These are phyloP conservation scores for Juncus effusus DNA, from an alignment of 176 grass and related monocot genomes.

Conservation along the genomic window DNA sequence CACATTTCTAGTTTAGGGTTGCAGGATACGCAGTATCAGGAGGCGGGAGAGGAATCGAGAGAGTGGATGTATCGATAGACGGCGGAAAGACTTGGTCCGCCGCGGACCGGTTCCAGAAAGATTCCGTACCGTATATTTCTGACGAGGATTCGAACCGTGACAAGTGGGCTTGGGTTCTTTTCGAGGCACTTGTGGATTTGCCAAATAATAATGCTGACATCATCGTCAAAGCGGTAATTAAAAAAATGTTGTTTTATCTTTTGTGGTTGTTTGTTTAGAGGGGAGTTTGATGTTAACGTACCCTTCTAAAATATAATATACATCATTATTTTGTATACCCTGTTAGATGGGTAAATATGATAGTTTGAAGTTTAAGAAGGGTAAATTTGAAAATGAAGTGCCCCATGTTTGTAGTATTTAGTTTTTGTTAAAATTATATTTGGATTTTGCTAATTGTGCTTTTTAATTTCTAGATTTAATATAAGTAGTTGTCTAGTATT, in stretches of 20 bases:
- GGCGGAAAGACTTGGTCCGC: slow-evolving; percentile 82
- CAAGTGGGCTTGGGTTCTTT: slow-evolving; percentile 91
- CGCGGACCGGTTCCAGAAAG: slow-evolving; percentile 61
- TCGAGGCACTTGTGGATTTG: slow-evolving; percentile 56
- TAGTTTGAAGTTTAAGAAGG: not conserved
- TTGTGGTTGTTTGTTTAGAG: not conserved
- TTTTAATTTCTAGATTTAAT: no score
- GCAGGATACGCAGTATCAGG: slow-evolving; percentile 84
- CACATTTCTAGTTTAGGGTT: slow-evolving; percentile 46
- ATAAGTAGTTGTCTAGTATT: not conserved
- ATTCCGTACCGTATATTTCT: slow-evolving; percentile 41
- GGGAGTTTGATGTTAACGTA: not conserved
- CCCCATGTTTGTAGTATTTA: not conserved
- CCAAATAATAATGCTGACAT: slow-evolving; percentile 55
- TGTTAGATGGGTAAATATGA: not conserved
- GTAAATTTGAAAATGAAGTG: not conserved
- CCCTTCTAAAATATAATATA: not conserved
- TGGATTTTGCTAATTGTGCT: no score
- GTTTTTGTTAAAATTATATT: not conserved
- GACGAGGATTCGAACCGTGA: slow-evolving; percentile 55
- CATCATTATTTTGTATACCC: no score
- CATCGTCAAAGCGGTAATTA: slow-evolving; percentile 70
- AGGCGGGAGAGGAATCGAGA: slow-evolving; percentile 82
- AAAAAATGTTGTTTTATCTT: slow-evolving; percentile 13
- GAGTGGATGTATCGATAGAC: slow-evolving; percentile 75